phyloP scores from a whole-genome alignment of 371 early-diverging fungal genomes.

The Circinella minor region DNA sequence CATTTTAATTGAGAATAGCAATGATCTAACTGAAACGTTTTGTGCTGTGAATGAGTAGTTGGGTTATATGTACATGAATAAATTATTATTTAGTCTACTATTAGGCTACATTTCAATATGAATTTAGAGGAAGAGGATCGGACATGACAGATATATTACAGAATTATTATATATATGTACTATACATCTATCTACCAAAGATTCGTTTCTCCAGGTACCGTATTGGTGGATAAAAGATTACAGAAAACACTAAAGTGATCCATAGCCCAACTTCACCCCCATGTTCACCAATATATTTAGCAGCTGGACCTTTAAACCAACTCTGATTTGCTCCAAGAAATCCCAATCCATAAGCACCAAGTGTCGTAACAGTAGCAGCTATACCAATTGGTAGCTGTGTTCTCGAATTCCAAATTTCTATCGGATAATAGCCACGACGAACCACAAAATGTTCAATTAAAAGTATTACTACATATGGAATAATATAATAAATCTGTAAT shows the following conservation, averaged over 20 bases:
- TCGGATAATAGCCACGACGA: constrained; percentile 1
- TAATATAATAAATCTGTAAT: constrained; percentile 29
- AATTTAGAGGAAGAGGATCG: no score
- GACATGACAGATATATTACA: no score
- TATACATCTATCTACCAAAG: not conserved
- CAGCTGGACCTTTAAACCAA: constrained; percentile 33
- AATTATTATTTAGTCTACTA: no score
- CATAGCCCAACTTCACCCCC: constrained; percentile 5
- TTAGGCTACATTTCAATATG: no score
- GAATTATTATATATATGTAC: no score
- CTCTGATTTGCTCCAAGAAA: constrained; percentile 35
- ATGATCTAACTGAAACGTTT: no score
- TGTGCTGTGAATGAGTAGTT: no score
- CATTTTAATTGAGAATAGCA: no score
- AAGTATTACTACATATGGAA: constrained; percentile 16
- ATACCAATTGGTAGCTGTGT: constrained; percentile 30
- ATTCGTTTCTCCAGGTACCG: not conserved
- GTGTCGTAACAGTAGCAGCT: constrained; percentile 15
- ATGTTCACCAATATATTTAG: constrained; percentile 15
- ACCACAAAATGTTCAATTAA: constrained; percentile 6
- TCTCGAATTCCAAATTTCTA: constrained; percentile 26
- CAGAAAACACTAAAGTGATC: not conserved
- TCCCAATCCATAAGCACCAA: constrained; percentile 24
- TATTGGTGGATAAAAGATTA: not conserved
- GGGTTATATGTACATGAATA: no score